A percentile compares a stretch with the other conserved stretches of the same genome.
phyloP scores from a whole-genome alignment of 495 filamentous ascomycete genomes.

The Annulohypoxylon maeteangense region DNA sequence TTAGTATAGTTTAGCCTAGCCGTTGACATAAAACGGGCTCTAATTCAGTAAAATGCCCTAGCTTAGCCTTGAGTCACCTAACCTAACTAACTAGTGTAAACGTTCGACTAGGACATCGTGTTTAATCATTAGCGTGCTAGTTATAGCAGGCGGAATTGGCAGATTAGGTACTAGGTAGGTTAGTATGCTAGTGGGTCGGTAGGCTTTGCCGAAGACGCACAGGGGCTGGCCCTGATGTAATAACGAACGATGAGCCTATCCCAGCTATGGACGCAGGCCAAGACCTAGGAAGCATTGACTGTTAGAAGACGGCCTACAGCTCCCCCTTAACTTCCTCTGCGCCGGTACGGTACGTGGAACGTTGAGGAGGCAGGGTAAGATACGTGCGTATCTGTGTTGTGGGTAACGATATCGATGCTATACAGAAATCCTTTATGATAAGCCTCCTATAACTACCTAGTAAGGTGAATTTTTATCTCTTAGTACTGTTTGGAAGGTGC shows the following conservation, averaged over 20 bases:
- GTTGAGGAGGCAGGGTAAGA: not conserved
- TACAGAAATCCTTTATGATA: not conserved
- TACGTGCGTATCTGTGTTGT: slow-evolving; percentile 29
- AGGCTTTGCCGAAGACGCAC: slow-evolving; percentile 31
- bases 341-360: not conserved
- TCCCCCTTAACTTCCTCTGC: not conserved
- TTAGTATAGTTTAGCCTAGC: slow-evolving; percentile 8
- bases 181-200: slow-evolving; percentile 22
- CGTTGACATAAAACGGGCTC: slow-evolving; percentile 12
- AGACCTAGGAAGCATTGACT: slow-evolving; percentile 5
- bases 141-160: not conserved
- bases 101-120: not conserved
- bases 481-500: slow-evolving; percentile 13
- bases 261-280: not conserved
- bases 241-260: not conserved
- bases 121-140: not conserved
- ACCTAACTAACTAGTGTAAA: not conserved
- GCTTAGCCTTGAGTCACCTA: slow-evolving; percentile 4
- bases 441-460: not conserved
- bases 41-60: not conserved
- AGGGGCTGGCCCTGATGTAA: slow-evolving; percentile 14
- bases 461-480: not conserved
- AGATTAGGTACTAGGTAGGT: not conserved
- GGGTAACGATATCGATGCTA: slow-evolving; percentile 3
- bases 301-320: not conserved